Conservation (phyloP, 2,329 filamentous ascomycete species). For the Venturiaceae sp. region DNA sequence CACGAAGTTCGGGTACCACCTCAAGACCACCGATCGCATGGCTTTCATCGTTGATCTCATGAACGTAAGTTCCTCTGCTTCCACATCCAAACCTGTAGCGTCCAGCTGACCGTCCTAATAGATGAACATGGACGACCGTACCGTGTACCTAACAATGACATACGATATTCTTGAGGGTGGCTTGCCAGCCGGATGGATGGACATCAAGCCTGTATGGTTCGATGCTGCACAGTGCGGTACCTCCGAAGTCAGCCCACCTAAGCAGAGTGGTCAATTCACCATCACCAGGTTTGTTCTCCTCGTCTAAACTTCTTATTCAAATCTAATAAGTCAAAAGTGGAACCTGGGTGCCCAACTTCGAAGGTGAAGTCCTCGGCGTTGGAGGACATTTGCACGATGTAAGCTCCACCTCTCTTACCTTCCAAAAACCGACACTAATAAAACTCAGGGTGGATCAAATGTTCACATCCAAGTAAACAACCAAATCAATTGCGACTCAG, state of each 20-base stretch:
- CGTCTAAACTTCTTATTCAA: background rate
- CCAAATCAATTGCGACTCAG: background rate
- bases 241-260: background rate
- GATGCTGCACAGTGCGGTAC: slow-evolving; percentile 8
- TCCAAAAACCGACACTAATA: background rate
- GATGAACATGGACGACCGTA: slow-evolving; percentile 6
- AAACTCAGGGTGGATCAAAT: background rate
- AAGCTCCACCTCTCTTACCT: background rate
- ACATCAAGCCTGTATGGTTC: slow-evolving; percentile 8
- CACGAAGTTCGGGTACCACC: slow-evolving; percentile 1
- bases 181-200: background rate
- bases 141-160: slow-evolving; percentile 7
- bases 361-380: slow-evolving; percentile 4
- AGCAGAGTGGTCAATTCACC: slow-evolving; percentile 4
- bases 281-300: background rate
- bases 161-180: slow-evolving; percentile 6
- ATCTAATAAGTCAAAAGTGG: background rate
- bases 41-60: slow-evolving; percentile 9
- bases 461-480: background rate
- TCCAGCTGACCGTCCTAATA: too few relatives aligned
- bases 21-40: slow-evolving; percentile 1
- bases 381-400: slow-evolving; percentile 8
- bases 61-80: too few relatives aligned
- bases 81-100: too few relatives aligned
- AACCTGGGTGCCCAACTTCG: slow-evolving; percentile 6